Evolutionary conservation across 495 filamentous ascomycete species (phyloP).

Genomic region (Penicillium pancosmium): DNA sequence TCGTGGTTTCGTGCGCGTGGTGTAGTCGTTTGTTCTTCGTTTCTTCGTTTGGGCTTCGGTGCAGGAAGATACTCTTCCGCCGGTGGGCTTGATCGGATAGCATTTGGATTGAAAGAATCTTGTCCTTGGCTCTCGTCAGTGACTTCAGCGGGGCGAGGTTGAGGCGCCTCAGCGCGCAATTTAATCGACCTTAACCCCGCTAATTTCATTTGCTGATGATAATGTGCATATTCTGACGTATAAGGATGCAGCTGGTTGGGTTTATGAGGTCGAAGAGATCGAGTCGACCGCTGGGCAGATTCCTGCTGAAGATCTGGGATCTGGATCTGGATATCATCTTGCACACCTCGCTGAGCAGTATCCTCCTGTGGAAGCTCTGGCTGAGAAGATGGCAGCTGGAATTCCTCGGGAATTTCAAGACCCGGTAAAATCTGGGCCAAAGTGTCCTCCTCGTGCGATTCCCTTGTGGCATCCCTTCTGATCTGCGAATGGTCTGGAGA

Average conservation of each 20-base stretch:
- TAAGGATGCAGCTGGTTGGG: slow-evolving; percentile 65
- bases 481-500: slow-evolving; percentile 6
- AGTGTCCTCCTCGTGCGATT: neutral
- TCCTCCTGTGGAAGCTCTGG: slow-evolving; percentile 20
- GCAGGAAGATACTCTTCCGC: slow-evolving; percentile 27
- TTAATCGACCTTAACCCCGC: slow-evolving; percentile 66
- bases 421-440: slow-evolving; percentile 25
- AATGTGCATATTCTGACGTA: slow-evolving; percentile 66
- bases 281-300: slow-evolving; percentile 49
- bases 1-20: neutral
- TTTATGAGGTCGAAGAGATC: slow-evolving; percentile 1
- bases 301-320: slow-evolving; percentile 49
- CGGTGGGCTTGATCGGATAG: slow-evolving; percentile 39
- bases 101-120: slow-evolving; percentile 30
- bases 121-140: slow-evolving; percentile 58
- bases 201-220: slow-evolving; percentile 60
- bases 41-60: slow-evolving; percentile 14
- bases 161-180: slow-evolving; percentile 38
- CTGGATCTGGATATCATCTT: neutral
- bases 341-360: slow-evolving; percentile 23
- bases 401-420: slow-evolving; percentile 35
- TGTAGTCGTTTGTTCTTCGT: slow-evolving; percentile 6
- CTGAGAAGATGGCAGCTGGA: slow-evolving; percentile 34
- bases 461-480: neutral
- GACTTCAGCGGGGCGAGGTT: slow-evolving; percentile 29